Evolutionary conservation across 768 basidiomycete species (phyloP), one percentile per base, ranked within the genome.

Genomic region (Termitomyces heimii): DNA sequence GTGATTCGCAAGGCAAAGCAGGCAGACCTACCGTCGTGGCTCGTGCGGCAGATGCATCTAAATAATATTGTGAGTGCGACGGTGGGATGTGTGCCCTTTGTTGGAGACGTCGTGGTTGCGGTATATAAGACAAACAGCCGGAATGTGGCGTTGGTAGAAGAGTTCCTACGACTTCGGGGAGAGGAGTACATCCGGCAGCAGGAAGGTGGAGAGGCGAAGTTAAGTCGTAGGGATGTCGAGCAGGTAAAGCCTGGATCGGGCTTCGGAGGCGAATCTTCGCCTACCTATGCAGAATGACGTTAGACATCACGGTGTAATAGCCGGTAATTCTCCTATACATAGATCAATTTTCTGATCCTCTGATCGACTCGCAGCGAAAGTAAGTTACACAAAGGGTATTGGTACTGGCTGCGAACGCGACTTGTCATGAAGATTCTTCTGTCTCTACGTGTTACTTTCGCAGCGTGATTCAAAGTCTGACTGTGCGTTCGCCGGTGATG

Each of bases 101-200:
- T 82, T 0, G 94, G 94, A 2, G 92, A 94, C 70, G 63, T 97
- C 32, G 65, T 84, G 1, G 72, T 94, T 35, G 93, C 89, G 1
- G 71, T 82, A 5, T 96, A 75, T 78, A 95, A 93, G 68, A 83
- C 92, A 9, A 98, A 98, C 70, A 89, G 86, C 12, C 79, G 94
- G 62, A 98, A 98, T 65, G 94, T 92, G 14, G 81, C 82, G 9
- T 72, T 97, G 52, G 75, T 98, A 45, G 93, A 96, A 66, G 92
- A 94, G 68, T 93, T 82, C 70, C 72, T 97, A 53, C 78, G 86
- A 32, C 76, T 91, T 31, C 77, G 94, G 42, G 93, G 90, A 0
- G 84, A 87, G 53, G 86, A 89, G 65, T 83, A 78, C 65, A 66
- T 93, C 42, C 83, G 78, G 67, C 60, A 77, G 58, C 71, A 77